Percentiles rank a stretch among this genome's conserved stretches.
phyloP scores from a whole-genome alignment of 805 yeast genomes.

The Ogataea haglerorum region DNA sequence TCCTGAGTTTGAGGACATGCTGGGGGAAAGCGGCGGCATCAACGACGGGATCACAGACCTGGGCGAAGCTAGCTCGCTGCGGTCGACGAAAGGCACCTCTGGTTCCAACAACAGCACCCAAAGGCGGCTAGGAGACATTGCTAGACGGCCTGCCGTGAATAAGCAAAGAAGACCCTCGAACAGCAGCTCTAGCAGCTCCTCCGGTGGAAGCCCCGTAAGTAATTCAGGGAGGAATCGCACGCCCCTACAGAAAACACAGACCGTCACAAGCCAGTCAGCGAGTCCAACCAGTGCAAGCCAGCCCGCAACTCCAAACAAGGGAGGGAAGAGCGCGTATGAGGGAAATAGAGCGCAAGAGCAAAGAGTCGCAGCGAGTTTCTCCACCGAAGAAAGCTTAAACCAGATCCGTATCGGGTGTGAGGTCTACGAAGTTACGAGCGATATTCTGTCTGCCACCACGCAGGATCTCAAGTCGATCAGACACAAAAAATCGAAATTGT shows the following conservation, averaged over 20 bases:
- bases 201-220: conserved; percentile 6
- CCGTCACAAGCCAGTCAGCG: conserved; percentile 6
- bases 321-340: conserved; percentile 8
- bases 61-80: conserved; percentile 10
- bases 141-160: background rate
- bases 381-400: conserved; percentile 15
- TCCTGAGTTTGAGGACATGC: conserved; percentile 21
- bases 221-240: conserved; percentile 24
- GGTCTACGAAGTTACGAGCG: conserved; percentile 22
- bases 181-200: conserved; percentile 7
- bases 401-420: conserved; percentile 17
- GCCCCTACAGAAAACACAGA: conserved; percentile 6
- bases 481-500: conserved; percentile 3
- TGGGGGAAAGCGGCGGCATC: conserved; percentile 24
- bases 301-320: conserved; percentile 11
- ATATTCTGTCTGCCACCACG: conserved; percentile 19
- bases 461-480: conserved; percentile 21
- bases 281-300: conserved; percentile 10
- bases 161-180: conserved; percentile 3
- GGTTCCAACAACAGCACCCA: conserved; percentile 10
- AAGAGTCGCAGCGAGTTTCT: conserved; percentile 9
- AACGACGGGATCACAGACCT: conserved; percentile 25
- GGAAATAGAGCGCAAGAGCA: conserved; percentile 8
- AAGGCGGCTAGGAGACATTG: conserved; percentile 2
- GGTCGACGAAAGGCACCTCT: conserved; percentile 6